Percentiles rank a stretch among this genome's conserved stretches.
Conservation (phyloP, 441 rosid species). For the Pelargonium australe region DNA sequence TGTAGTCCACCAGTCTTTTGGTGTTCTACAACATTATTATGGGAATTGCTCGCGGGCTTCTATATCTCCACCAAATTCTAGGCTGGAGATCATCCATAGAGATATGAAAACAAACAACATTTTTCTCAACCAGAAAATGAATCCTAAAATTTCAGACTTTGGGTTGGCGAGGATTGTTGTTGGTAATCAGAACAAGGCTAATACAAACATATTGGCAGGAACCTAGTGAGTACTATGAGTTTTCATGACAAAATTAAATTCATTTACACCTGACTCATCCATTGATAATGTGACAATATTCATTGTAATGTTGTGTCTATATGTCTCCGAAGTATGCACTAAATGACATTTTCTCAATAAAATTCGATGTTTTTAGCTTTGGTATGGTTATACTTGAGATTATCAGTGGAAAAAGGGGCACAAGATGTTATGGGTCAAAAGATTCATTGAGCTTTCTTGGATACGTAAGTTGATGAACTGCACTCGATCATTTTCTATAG, state of each 20-base stretch:
- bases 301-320: slow-evolving; percentile 42
- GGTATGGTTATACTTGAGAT: slow-evolving; percentile 57
- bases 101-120: slow-evolving; percentile 43
- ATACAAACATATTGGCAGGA: slow-evolving; percentile 49
- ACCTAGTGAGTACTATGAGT: slow-evolving; percentile 43
- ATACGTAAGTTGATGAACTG: slow-evolving; percentile 26
- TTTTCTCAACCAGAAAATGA: slow-evolving; percentile 40
- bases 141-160: slow-evolving; percentile 45
- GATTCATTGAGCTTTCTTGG: slow-evolving; percentile 40
- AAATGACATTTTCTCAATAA: slow-evolving; percentile 56
- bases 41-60: slow-evolving; percentile 54
- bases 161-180: slow-evolving; percentile 48
- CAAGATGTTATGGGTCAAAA: slow-evolving; percentile 35
- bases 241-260: background rate
- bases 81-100: slow-evolving; percentile 48
- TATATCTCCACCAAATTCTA: slow-evolving; percentile 66
- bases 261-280: background rate
- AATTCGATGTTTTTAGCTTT: slow-evolving; percentile 62
- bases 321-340: slow-evolving; percentile 66
- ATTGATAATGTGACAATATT: slow-evolving; percentile 22
- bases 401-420: slow-evolving; percentile 49
- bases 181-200: slow-evolving; percentile 49
- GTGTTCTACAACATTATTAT: slow-evolving; percentile 29
- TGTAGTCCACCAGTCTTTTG: too few relatives aligned
- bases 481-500: background rate